A percentile compares a stretch with the other conserved stretches of the same genome.
phyloP scores from a whole-genome alignment of 1,139 yeast species.

The Wickerhamomyces sp. region DNA sequence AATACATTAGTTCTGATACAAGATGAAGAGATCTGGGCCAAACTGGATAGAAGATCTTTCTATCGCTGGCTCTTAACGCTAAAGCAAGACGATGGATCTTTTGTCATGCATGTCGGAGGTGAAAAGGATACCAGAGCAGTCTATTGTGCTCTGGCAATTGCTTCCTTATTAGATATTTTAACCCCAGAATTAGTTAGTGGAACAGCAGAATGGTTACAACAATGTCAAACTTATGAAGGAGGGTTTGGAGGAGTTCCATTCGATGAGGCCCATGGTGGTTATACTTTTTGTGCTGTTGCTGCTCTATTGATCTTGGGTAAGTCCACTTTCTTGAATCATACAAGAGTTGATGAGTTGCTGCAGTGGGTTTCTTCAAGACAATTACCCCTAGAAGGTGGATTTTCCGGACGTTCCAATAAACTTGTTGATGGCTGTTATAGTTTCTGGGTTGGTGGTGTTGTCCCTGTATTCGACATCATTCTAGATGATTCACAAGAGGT shows the following conservation, averaged over 20 bases:
- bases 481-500: slow-evolving; percentile 26
- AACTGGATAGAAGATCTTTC: slow-evolving; percentile 42
- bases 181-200: slow-evolving; percentile 57
- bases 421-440: slow-evolving; percentile 95
- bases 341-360: slow-evolving; percentile 39
- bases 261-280: slow-evolving; percentile 97
- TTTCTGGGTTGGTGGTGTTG: slow-evolving; percentile 89
- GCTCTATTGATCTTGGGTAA: slow-evolving; percentile 41
- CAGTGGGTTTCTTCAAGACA: slow-evolving; percentile 76
- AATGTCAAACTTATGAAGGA: slow-evolving; percentile 91
- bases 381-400: slow-evolving; percentile 70
- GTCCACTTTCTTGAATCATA: slow-evolving; percentile 25
- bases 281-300: slow-evolving; percentile 86
- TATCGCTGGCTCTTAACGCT: slow-evolving; percentile 61
- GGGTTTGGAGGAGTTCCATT: slow-evolving; percentile 81
- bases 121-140: slow-evolving; percentile 85
- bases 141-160: slow-evolving; percentile 79
- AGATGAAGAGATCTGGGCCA: slow-evolving; percentile 37
- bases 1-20: slow-evolving; percentile 54
- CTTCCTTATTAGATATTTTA: slow-evolving; percentile 57
- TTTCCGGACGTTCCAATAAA: slow-evolving; percentile 86
- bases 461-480: slow-evolving; percentile 57
- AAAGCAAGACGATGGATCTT: slow-evolving; percentile 70
- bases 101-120: slow-evolving; percentile 69
- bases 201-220: slow-evolving; percentile 54